Conservation (phyloP, 768 basidiomycete genomes). For the Russula foetens region DNA sequence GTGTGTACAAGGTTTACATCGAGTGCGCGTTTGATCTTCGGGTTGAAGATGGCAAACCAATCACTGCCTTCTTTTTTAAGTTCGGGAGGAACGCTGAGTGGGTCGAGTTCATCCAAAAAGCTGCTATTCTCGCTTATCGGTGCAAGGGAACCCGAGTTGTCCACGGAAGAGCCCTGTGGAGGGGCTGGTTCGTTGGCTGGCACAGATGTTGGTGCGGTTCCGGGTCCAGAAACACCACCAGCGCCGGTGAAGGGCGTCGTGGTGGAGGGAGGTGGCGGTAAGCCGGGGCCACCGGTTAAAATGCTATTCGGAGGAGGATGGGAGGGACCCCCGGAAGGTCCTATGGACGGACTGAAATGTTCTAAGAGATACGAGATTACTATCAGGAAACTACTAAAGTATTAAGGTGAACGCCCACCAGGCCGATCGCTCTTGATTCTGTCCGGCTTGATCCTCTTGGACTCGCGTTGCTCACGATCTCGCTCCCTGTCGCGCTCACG, state of each 20-base stretch:
- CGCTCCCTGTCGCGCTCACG: conserved; percentile 22
- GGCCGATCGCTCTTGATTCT: conserved; percentile 21
- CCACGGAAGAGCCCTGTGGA: neutral
- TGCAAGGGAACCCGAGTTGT: conserved; percentile 12
- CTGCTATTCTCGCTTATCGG: conserved; percentile 19
- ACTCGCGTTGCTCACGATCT: conserved; percentile 19
- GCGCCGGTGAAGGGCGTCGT: conserved; percentile 17
- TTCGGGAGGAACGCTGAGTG: conserved; percentile 41
- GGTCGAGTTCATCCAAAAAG: conserved; percentile 45
- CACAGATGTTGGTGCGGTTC: conserved; percentile 12
- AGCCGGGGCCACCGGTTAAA: conserved; percentile 18
- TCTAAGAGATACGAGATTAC: conserved; percentile 9
- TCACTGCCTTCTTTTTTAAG: conserved; percentile 69
- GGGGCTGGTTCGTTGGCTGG: neutral
- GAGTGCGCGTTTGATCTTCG: conserved; percentile 65
- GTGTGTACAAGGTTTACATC: conserved; percentile 81
- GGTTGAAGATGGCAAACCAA: conserved; percentile 87
- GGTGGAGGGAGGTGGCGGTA: conserved; percentile 19
- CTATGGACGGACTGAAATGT: conserved; percentile 19
- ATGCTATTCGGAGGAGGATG: conserved; percentile 11
- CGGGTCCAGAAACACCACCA: conserved; percentile 14
- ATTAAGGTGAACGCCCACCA: conserved; percentile 8
- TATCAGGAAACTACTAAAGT: conserved; percentile 1
- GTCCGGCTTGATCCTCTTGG: conserved; percentile 19
- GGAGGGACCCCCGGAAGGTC: conserved; percentile 11